Base-by-base conservation (phyloP, 768 basidiomycete species). In the Chalciporus sphaerocephalus region DNA sequence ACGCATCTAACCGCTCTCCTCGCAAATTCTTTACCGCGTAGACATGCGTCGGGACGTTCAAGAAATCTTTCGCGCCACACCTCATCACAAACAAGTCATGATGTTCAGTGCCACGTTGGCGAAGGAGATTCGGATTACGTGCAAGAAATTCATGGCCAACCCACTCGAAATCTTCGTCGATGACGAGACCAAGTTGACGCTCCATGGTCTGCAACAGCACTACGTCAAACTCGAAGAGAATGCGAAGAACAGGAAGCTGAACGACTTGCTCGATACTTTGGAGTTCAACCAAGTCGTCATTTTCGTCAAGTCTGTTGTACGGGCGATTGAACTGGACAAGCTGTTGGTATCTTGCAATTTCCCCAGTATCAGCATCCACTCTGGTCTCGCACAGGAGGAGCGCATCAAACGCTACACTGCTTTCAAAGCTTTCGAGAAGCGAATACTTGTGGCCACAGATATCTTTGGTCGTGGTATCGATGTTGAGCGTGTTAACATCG, bases 11-110 rank as follows among this genome's bases (percentile, higher is more conserved):
- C 81, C 64, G 66, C 79, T 74, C 78, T 48, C 48, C 27, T 40
- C 78, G 74, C 74, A 75, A 74, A 77, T 70, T 81, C 44, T 62
- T 66, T 66, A 23, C 60, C 54, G 49, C 64, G 53, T 62, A 99
- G 96, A 98, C 85, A 99, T 99, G 96, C 95, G 96, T 74, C 92
- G 96, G 64, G 96, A 99, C 67, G 95, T 99, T 54, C 96, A 99
- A 83, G 96, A 99, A 74, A 98, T 99, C 61, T 99, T 98, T 81
- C 87, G 95, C 60, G 81, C 92, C 15, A 98, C 96, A 16, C 96
- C 96, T 40, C 95, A 96, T 70, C 93, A 96, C 80, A 99, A 99
- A 76, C 95, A 99, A 78, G 96, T 99, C 56, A 99, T 99, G 96
- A 99, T 99, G 96, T 99, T 99, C 78, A 95, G 92, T 59, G 96